phyloP scores from a whole-genome alignment of 2,329 filamentous ascomycete species.

The Pyrenophora seminiperda region DNA sequence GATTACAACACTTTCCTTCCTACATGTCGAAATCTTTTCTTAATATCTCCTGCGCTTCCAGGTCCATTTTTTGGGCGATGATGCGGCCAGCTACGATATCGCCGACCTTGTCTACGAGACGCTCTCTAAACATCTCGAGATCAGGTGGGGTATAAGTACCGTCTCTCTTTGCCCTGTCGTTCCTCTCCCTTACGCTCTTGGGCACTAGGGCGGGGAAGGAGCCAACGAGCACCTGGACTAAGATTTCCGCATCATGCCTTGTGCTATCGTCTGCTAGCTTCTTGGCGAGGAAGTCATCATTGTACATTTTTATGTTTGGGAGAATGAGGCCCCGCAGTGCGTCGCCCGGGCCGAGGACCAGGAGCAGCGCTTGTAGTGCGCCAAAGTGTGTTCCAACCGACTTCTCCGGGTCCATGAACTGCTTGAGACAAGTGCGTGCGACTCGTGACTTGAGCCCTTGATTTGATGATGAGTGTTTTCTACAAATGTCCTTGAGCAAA shows the following conservation, averaged over 20 bases:
- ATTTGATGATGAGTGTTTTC: constrained; percentile 80
- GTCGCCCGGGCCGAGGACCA: constrained; percentile 72
- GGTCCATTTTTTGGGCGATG: constrained; percentile 45
- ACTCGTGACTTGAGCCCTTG: constrained; percentile 84
- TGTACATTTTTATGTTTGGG: constrained; percentile 68
- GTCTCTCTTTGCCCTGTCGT: constrained; percentile 43
- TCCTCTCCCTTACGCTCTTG: constrained; percentile 23
- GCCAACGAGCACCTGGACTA: constrained; percentile 62
- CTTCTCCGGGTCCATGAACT: constrained; percentile 85
- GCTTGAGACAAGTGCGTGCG: constrained; percentile 89
- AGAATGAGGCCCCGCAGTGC: constrained; percentile 66
- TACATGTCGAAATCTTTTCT: constrained; percentile 13
- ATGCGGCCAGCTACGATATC: constrained; percentile 36
- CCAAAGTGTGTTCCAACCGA: constrained; percentile 87
- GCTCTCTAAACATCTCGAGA: constrained; percentile 48
- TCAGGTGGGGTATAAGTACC: constrained; percentile 50
- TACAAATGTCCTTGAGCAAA: constrained; percentile 77
- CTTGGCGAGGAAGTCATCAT: constrained; percentile 63
- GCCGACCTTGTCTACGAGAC: constrained; percentile 52
- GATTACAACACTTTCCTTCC: no score
- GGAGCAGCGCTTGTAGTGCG: constrained; percentile 77
- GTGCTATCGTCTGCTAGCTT: constrained; percentile 57
- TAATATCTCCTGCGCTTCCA: constrained; percentile 12
- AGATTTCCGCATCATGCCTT: constrained; percentile 64
- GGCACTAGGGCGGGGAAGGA: constrained; percentile 57